Conservation (phyloP, 345 rosid genomes). For the Citrus medica region DNA sequence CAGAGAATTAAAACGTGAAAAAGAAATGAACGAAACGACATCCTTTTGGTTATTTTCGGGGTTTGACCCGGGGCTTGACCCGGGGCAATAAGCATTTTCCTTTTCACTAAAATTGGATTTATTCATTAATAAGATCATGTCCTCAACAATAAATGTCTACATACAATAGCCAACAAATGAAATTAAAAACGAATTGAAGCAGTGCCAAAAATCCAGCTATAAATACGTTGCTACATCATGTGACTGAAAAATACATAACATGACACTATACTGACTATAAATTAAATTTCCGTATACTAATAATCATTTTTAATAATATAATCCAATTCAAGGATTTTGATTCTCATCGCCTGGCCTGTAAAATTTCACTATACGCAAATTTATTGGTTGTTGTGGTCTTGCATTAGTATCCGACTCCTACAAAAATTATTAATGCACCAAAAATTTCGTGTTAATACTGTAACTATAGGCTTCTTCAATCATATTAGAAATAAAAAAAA, state of each 20-base stretch:
- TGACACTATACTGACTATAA: neutral
- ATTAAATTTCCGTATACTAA: neutral
- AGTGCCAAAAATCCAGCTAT: neutral
- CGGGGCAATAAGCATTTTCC: no score
- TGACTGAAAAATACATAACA: neutral
- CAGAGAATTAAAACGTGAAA: no score
- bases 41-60: no score
- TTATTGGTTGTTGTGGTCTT: conserved; percentile 56
- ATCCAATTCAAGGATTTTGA: neutral
- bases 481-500: no score
- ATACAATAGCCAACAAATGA: neutral
- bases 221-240: neutral
- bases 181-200: neutral
- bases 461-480: no score
- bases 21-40: no score
- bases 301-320: neutral
- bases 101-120: neutral
- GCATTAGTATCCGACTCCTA: conserved; percentile 67
- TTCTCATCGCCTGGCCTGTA: conserved; percentile 32
- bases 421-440: neutral
- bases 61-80: no score
- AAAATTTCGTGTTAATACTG: neutral
- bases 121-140: neutral
- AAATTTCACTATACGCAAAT: conserved; percentile 40
- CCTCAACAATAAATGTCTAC: neutral